Percentiles rank a stretch among this genome's conserved stretches.
Conservation (phyloP, 2,329 filamentous ascomycete species). For the Neofusicoccum sp. region DNA sequence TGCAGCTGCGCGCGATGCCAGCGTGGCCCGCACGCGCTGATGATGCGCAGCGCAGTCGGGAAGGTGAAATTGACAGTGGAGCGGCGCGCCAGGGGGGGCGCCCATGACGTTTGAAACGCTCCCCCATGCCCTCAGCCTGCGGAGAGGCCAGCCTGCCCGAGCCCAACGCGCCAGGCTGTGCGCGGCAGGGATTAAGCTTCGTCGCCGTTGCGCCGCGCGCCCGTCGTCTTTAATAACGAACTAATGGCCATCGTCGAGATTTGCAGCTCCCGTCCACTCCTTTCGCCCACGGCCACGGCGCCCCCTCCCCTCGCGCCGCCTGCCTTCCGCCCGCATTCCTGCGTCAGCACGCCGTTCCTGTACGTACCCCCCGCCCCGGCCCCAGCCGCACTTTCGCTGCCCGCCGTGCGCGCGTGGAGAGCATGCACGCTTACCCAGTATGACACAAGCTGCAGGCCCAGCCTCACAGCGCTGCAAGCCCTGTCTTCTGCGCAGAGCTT, state of each 20-base stretch:
- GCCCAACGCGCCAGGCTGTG: constrained; percentile 5
- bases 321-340: constrained; percentile 2
- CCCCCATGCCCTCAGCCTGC: neutral
- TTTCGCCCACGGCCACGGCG: constrained; percentile 1
- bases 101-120: constrained; percentile 4
- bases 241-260: constrained; percentile 16
- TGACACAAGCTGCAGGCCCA: constrained; percentile 22
- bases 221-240: constrained; percentile 19
- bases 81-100: neutral
- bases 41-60: neutral
- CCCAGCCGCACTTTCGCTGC: constrained; percentile 16
- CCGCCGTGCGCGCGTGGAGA: constrained; percentile 18
- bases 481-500: constrained; percentile 11
- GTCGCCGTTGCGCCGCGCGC: constrained; percentile 16
- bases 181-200: constrained; percentile 14
- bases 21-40: neutral
- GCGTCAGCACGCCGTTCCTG: constrained; percentile 6
- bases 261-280: constrained; percentile 3
- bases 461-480: constrained; percentile 20
- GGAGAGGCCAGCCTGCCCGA: constrained; percentile 2
- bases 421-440: constrained; percentile 21
- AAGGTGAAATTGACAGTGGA: constrained; percentile 14
- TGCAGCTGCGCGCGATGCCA: neutral
- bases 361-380: constrained; percentile 15
- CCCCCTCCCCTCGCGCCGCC: neutral